These are phyloP conservation scores for Barnettozyma vustinii DNA, from an alignment of 805 yeast species.

Conservation along the genomic window DNA sequence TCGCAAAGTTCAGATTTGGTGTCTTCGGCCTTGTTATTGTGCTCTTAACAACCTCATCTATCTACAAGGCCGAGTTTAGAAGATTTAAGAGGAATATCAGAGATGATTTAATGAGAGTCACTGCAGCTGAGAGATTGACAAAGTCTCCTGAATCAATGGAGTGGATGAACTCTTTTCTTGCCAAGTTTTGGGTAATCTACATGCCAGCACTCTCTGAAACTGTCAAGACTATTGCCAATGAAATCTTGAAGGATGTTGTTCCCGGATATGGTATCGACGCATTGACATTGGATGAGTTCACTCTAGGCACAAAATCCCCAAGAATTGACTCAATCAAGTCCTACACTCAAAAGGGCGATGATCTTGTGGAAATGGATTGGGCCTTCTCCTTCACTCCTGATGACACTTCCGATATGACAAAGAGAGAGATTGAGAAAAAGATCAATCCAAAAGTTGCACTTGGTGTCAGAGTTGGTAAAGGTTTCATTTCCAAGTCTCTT, in stretches of 20 bases:
- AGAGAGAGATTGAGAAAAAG: conserved; percentile 61
- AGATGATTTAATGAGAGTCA: conserved; percentile 67
- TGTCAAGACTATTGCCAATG: conserved; percentile 67
- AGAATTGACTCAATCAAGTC: conserved; percentile 66
- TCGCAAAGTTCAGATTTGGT: conserved; percentile 61
- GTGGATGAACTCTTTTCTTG: conserved; percentile 74
- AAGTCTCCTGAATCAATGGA: conserved; percentile 67
- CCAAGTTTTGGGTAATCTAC: conserved; percentile 82
- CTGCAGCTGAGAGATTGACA: conserved; percentile 59
- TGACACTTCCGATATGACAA: conserved; percentile 81
- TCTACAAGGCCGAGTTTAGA: conserved; percentile 67
- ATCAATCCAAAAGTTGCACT: conserved; percentile 76
- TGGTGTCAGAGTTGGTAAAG: conserved; percentile 78
- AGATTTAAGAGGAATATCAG: conserved; percentile 69
- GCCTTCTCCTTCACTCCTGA: conserved; percentile 75
- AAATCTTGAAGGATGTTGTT: conserved; percentile 59
- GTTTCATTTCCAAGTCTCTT: conserved; percentile 66
- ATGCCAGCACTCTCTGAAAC: conserved; percentile 81
- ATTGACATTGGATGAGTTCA: conserved; percentile 67
- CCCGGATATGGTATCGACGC: conserved; percentile 84
- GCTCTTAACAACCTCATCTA: conserved; percentile 55
- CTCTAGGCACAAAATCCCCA: conserved; percentile 79
- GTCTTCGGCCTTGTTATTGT: conserved; percentile 58
- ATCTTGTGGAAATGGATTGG: conserved; percentile 80
- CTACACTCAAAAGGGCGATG: conserved; percentile 61